Evolutionary conservation across 768 basidiomycete genomes (phyloP).

Genomic region (Phlebiopsis flavidoalba): DNA sequence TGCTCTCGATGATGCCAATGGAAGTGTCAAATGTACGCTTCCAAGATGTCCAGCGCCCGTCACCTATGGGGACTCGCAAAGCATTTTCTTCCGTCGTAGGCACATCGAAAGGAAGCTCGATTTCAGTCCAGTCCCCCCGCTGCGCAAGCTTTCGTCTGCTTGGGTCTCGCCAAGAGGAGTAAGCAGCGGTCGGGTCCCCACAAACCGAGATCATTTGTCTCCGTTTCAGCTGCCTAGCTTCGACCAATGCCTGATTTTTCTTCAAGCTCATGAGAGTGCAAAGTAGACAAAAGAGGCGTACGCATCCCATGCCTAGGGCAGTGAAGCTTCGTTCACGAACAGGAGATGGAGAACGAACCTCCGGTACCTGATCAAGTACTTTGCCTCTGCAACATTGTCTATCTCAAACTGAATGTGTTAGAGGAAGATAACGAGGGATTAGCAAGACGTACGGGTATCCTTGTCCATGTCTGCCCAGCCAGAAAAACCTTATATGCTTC

Average conservation of each 20-base stretch:
- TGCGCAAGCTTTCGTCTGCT: constrained; percentile 38
- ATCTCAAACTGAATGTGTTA: not conserved
- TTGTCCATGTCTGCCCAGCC: constrained; percentile 67
- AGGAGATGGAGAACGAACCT: not conserved
- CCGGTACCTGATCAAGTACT: constrained; percentile 46
- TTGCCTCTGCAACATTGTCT: constrained; percentile 65
- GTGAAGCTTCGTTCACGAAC: not conserved
- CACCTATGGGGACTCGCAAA: constrained; percentile 62
- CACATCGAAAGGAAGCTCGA: constrained; percentile 30
- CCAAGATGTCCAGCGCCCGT: constrained; percentile 57
- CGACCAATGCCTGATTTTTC: constrained; percentile 48
- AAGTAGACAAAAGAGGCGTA: constrained; percentile 25
- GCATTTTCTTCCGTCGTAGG: constrained; percentile 48
- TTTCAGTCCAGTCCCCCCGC: constrained; percentile 49
- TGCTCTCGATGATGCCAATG: too few species aligned
- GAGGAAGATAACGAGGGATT: not conserved
- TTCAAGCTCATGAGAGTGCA: not conserved
- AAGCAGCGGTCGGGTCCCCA: constrained; percentile 78
- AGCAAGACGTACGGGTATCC: constrained; percentile 55
- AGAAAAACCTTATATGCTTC: constrained; percentile 58
- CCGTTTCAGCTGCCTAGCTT: constrained; percentile 57
- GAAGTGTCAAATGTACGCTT: constrained; percentile 39
- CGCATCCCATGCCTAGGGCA: constrained; percentile 52
- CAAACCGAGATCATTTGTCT: constrained; percentile 53
- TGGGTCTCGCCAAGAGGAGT: constrained; percentile 54